Base-by-base conservation (phyloP, 768 basidiomycete species). In the Boletus huronensis region DNA sequence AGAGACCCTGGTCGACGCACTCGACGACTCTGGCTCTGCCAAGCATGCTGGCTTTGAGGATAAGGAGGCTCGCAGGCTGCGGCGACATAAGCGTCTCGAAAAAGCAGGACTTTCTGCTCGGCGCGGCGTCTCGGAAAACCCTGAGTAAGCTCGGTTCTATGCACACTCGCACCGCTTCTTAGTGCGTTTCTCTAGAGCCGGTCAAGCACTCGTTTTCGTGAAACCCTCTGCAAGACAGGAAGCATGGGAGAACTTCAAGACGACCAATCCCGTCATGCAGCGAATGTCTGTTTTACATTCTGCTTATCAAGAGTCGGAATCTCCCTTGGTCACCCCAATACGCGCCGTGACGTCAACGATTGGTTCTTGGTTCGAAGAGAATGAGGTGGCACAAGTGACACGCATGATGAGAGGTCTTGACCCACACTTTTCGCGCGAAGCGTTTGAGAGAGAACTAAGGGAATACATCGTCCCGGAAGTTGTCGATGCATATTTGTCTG, bases 401-500 rank as follows among this genome's bases (percentile, higher is more conserved):
- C 81, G 91, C 55, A 72, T 86, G 66, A 91, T 98, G 84, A 90
- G 85, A 69, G 69, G 76, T n/a, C 77, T 98, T 66, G 97, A 99
- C 70, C 93, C 97, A 5, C 69, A 72, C 26, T 99, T 97, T 74
- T 85, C 81, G 52, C 82, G 87, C 65, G 97, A 98, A 66, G 73
- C 76, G 32, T 98, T 97, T 65, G 88, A 93, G 64, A 79, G 87
- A 55, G 97, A 98, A 67, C 70, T 98, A 53, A 75, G 95, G 55
- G 97, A 98, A 72, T 99, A 98, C 64, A 99, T 99, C 58, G 83
- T 99, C 3, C 97, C 97, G 0, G 97, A 99, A 69, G 85, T 99
- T 13, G 93, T 99, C 7, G 97, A 99, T 67, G 96, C 94, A 26
- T 98, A 97, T 66, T 70, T 98, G 57, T 87, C 83, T 52, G 95